Conservation (phyloP, 306 rosid genomes). For the Morella rubra region DNA sequence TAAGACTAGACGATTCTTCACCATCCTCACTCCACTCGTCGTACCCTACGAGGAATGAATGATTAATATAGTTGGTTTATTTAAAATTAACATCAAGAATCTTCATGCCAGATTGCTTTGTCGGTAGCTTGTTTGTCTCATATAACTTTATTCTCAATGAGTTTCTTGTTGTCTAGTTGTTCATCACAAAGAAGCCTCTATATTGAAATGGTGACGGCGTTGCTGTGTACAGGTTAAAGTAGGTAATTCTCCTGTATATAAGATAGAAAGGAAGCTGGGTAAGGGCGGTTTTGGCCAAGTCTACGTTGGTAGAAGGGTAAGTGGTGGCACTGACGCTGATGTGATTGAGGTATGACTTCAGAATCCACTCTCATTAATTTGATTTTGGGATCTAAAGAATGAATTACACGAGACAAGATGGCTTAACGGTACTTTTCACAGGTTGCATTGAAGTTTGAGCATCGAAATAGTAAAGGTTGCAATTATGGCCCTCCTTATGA, state of each 20-base stretch:
- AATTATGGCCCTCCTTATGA: constrained; percentile 95
- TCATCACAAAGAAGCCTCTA: neutral
- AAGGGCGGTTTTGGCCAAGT: constrained; percentile 99
- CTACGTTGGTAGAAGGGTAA: constrained; percentile 81
- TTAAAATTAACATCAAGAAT: constrained; percentile 7
- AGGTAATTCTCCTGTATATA: constrained; percentile 82
- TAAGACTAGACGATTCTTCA: constrained; percentile 9
- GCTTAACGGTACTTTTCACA: constrained; percentile 33
- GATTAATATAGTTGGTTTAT: constrained; percentile 11
- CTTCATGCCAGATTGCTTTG: constrained; percentile 4
- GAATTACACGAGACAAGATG: constrained; percentile 18
- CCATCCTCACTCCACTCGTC: constrained; percentile 5
- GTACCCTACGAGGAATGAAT: constrained; percentile 15
- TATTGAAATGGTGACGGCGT: constrained; percentile 14
- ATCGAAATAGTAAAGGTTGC: constrained; percentile 93
- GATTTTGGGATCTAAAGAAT: constrained; percentile 8
- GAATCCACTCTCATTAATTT: constrained; percentile 4
- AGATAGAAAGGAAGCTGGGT: constrained; percentile 88
- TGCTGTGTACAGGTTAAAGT: constrained; percentile 70
- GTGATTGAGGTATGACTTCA: constrained; percentile 65
- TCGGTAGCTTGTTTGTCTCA: neutral
- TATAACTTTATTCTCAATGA: neutral
- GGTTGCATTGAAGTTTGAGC: constrained; percentile 93
- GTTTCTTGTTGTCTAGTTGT: constrained; percentile 7
- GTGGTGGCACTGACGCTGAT: constrained; percentile 82